These are phyloP conservation scores for Haematococcus sp. DNA, from an alignment of 139 green algal species.

Conservation along the genomic window DNA sequence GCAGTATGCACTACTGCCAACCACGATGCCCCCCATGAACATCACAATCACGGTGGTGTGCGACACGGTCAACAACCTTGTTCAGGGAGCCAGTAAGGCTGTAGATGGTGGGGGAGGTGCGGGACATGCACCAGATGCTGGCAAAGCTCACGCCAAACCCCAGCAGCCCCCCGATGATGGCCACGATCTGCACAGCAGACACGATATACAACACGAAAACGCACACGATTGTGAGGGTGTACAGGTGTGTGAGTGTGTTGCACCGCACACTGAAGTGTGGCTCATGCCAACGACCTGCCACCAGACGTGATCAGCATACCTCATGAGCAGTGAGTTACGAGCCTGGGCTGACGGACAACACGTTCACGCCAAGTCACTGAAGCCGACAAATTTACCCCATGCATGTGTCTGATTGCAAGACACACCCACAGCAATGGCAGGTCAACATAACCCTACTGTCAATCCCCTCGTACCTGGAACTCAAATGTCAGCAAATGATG, in stretches of 20 bases:
- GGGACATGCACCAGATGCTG: slow-evolving; percentile 46
- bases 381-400: too few relatives aligned
- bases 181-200: slow-evolving; percentile 17
- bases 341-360: too few relatives aligned
- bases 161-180: slow-evolving; percentile 31
- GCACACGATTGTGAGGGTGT: not conserved
- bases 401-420: too few relatives aligned
- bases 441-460: too few relatives aligned
- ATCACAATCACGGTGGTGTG: not conserved
- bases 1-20: not conserved
- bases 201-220: not conserved
- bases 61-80: slow-evolving; percentile 21
- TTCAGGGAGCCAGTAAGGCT: slow-evolving; percentile 36
- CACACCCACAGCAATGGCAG: too few relatives aligned
- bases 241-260: not conserved
- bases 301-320: too few relatives aligned
- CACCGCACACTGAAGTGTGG: not conserved
- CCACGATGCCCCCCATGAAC: not conserved
- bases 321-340: too few relatives aligned
- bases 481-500: not conserved
- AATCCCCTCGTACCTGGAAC: slow-evolving; percentile 33
- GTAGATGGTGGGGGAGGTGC: slow-evolving; percentile 47
- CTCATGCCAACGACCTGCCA: too few relatives aligned
- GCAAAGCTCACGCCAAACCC: slow-evolving; percentile 45
- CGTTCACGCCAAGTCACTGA: too few relatives aligned